Evolutionary conservation across 2,329 filamentous ascomycete genomes (phyloP).

Genomic region (Talaromyces verruculosus): DNA sequence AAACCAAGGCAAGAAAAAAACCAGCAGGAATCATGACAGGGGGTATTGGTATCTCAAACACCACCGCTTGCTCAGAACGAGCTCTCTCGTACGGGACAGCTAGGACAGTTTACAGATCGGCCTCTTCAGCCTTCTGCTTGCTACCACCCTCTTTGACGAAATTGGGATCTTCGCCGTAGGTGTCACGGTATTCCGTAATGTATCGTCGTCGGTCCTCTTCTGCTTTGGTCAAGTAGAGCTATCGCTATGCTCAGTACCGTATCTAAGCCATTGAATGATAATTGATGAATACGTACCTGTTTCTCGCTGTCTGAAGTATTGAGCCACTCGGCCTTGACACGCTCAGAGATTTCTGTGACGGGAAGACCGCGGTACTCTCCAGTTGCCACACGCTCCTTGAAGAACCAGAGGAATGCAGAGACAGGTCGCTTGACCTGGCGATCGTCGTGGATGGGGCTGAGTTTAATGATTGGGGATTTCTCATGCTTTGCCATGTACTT

Average conservation of each 20-base stretch:
- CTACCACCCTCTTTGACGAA: not conserved
- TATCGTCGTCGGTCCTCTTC: constrained; percentile 36
- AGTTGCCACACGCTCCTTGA: constrained; percentile 43
- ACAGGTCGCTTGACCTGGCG: constrained; percentile 50
- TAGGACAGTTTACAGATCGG: not conserved
- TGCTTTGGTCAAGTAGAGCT: constrained; percentile 30
- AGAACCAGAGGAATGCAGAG: constrained; percentile 48
- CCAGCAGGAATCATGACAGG: not conserved
- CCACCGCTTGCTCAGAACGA: not conserved
- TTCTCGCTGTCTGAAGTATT: constrained; percentile 35
- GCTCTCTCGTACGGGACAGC: not conserved
- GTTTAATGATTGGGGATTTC: constrained; percentile 19
- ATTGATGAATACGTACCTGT: constrained; percentile 32
- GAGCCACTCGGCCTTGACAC: constrained; percentile 30
- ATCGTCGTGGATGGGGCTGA: constrained; percentile 51
- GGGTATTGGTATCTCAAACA: constrained; percentile 11
- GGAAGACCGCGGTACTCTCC: constrained; percentile 54
- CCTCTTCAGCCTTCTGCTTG: constrained; percentile 1
- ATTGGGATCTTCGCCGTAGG: constrained; percentile 35
- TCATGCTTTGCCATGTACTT: constrained; percentile 26
- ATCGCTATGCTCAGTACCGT: not conserved
- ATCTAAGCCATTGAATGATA: not conserved
- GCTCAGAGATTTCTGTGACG: constrained; percentile 34
- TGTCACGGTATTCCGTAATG: constrained; percentile 35
- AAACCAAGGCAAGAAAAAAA: not conserved